phyloP scores from a whole-genome alignment of 768 basidiomycete species.

The Tephrocybe sp. region DNA sequence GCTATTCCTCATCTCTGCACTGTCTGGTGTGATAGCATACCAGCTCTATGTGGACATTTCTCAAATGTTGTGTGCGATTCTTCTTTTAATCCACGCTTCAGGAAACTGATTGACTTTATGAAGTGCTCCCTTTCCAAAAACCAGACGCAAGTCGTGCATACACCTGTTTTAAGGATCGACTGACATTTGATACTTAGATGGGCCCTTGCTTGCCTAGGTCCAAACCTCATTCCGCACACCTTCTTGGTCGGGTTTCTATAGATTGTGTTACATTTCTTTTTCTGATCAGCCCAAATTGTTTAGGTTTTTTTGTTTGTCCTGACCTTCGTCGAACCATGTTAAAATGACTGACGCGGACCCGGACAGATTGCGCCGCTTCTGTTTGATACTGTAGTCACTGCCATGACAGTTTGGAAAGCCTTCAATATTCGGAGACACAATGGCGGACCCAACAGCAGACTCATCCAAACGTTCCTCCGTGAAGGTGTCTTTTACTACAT shows the following conservation, averaged over 20 bases:
- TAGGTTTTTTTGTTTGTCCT: constrained; percentile 57
- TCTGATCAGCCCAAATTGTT: not conserved
- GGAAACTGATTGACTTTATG: constrained; percentile 5
- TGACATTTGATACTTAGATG: constrained; percentile 12
- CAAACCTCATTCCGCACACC: constrained; percentile 79
- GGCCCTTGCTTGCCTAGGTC: constrained; percentile 83
- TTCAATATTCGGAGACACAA: constrained; percentile 72
- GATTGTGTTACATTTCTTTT: not conserved
- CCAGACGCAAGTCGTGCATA: constrained; percentile 41
- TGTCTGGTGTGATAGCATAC: constrained; percentile 75
- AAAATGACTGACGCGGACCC: constrained; percentile 13
- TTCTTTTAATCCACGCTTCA: not conserved
- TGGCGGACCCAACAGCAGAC: constrained; percentile 71
- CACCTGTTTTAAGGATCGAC: not conserved
- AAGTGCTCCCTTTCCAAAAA: constrained; percentile 65
- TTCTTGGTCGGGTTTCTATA: constrained; percentile 55
- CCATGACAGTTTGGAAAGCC: constrained; percentile 79
- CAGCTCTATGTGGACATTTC: constrained; percentile 78
- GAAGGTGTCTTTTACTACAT: constrained; percentile 88
- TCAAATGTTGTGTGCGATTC: constrained; percentile 63
- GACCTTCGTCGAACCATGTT: not conserved
- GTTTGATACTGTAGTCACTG: constrained; percentile 78
- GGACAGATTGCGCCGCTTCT: constrained; percentile 80
- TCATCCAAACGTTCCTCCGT: constrained; percentile 82
- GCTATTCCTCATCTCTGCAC: constrained; percentile 57